These are phyloP conservation scores for Papiliotrema fonsecae DNA, from an alignment of 1,284 basidiomycete species.

Conservation along the genomic window DNA sequence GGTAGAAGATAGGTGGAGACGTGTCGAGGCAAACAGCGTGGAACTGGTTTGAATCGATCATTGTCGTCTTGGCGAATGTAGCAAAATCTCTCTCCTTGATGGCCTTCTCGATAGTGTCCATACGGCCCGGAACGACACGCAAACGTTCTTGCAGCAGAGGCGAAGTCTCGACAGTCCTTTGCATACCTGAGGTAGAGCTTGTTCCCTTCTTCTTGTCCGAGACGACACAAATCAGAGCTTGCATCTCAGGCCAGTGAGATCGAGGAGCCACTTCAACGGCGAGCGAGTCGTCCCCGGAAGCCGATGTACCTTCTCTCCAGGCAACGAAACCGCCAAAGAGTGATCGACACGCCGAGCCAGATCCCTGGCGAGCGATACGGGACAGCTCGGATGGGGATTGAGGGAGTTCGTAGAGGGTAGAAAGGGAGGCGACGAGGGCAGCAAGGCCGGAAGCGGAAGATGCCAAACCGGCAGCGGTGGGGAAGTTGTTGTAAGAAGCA, in stretches of 20 bases:
- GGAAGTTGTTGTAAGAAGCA: constrained; percentile 96
- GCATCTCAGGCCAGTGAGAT: constrained; percentile 89
- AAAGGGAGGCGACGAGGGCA: constrained; percentile 84
- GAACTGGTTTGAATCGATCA: constrained; percentile 98
- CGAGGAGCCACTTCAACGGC: constrained; percentile 83
- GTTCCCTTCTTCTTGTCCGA: constrained; percentile 96
- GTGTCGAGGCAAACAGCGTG: constrained; percentile 97
- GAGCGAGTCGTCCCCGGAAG: constrained; percentile 77
- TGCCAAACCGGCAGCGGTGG: constrained; percentile 94
- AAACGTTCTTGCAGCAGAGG: constrained; percentile 85
- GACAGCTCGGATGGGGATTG: constrained; percentile 69
- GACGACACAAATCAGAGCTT: constrained; percentile 96
- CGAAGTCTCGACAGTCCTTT: constrained; percentile 90
- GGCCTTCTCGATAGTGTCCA: constrained; percentile 74
- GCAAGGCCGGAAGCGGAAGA: constrained; percentile 97
- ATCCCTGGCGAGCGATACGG: constrained; percentile 91
- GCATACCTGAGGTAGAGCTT: constrained; percentile 93
- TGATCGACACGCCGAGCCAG: constrained; percentile 94
- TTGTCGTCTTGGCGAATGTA: constrained; percentile 82
- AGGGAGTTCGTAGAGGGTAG: constrained; percentile 77
- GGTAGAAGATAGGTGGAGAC: constrained; percentile 95
- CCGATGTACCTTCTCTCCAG: constrained; percentile 73
- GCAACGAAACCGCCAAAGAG: constrained; percentile 97
- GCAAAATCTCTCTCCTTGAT: constrained; percentile 81
- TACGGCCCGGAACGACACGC: constrained; percentile 80